Conservation (phyloP, 2,329 filamentous ascomycete genomes). For the Talaromyces sp. region DNA sequence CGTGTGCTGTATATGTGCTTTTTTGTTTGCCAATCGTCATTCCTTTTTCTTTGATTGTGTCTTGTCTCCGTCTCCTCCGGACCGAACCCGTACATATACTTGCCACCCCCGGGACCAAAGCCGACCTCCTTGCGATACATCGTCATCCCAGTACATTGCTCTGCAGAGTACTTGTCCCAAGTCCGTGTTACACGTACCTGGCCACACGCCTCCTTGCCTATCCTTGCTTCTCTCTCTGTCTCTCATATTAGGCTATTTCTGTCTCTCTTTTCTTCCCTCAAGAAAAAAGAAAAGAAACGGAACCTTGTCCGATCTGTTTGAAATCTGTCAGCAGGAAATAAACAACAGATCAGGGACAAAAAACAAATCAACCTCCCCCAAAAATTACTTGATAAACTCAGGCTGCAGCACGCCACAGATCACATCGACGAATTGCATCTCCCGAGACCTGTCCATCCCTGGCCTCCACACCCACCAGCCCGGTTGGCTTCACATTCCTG, state of each 20-base stretch:
- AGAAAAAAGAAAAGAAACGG: background rate
- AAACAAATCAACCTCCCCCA: no score
- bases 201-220: background rate
- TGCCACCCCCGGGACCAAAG: slow-evolving; percentile 4
- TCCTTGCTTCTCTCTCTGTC: background rate
- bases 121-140: slow-evolving; percentile 6
- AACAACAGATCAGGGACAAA: background rate
- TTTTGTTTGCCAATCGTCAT: background rate
- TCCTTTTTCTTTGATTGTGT: background rate
- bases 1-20: background rate
- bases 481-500: slow-evolving; percentile 26
- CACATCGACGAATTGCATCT: background rate
- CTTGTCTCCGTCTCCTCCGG: background rate
- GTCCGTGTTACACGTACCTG: background rate
- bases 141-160: background rate
- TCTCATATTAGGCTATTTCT: no score
- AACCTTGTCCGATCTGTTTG: background rate
- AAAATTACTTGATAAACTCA: background rate
- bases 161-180: background rate
- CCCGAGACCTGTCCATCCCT: background rate
- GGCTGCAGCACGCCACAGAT: background rate
- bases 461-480: background rate
- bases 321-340: background rate
- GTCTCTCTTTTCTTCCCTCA: background rate
- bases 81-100: background rate